Conservation (phyloP, 179 eudicot species). For the Corrigiola litoralis region DNA sequence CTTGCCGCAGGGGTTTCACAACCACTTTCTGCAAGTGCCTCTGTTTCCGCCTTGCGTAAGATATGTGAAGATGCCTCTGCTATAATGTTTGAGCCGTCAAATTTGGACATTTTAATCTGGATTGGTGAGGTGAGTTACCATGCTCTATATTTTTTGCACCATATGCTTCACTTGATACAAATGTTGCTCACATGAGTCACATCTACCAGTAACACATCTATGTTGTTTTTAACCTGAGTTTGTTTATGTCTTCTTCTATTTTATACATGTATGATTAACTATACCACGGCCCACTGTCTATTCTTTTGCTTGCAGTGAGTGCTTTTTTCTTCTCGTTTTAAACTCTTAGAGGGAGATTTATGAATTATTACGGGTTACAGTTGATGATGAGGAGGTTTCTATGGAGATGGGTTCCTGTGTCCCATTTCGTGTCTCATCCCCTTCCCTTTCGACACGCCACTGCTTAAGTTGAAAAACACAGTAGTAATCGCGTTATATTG, state of each 20-base stretch:
- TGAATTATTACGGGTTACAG: background rate
- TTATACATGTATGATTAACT: too few species aligned
- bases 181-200: too few species aligned
- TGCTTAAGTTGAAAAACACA: too few species aligned
- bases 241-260: too few species aligned
- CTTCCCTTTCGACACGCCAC: too few species aligned
- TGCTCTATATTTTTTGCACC: background rate
- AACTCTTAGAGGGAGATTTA: background rate
- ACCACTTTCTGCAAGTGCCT: constrained; percentile 71
- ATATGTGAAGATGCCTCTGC: constrained; percentile 88
- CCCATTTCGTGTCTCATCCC: too few species aligned
- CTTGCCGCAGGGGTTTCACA: constrained; percentile 79
- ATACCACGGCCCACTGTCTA: too few species aligned
- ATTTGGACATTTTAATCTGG: constrained; percentile 84
- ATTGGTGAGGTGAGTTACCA: constrained; percentile 72
- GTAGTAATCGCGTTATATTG: too few species aligned
- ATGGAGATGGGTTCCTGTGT: too few species aligned
- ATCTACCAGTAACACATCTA: background rate
- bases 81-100: constrained; percentile 56
- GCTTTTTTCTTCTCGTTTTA: too few species aligned
- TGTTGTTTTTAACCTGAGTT: too few species aligned
- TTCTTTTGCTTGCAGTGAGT: too few species aligned
- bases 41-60: constrained; percentile 87
- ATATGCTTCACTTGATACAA: background rate
- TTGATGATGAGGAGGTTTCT: background rate